phyloP scores from a whole-genome alignment of 306 rosid genomes.

The Acacia acuminata region DNA sequence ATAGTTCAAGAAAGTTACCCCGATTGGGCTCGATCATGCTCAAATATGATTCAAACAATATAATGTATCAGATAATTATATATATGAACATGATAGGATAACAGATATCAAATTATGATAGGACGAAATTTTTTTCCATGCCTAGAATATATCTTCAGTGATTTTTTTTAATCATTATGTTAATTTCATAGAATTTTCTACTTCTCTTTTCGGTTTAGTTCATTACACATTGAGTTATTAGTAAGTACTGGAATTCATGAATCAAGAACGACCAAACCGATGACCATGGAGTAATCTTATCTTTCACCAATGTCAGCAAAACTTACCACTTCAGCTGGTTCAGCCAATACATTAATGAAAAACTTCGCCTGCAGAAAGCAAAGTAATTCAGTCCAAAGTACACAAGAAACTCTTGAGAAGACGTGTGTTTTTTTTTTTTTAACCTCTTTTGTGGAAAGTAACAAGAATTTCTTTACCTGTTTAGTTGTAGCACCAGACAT shows the following conservation, averaged over 20 bases:
- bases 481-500: conserved; percentile 95
- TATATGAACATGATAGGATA: neutral
- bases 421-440: neutral
- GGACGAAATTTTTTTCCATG: neutral
- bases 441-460: neutral
- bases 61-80: neutral
- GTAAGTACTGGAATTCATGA: conserved; percentile 5
- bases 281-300: neutral
- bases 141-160: neutral
- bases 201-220: conserved; percentile 21
- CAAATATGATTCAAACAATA: neutral
- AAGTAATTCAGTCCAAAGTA: conserved; percentile 3
- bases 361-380: conserved; percentile 82
- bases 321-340: conserved; percentile 96
- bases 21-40: neutral
- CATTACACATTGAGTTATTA: neutral
- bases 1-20: neutral
- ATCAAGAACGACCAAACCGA: conserved; percentile 12
- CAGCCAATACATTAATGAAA: conserved; percentile 94
- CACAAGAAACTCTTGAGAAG: conserved; percentile 8
- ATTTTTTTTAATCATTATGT: neutral
- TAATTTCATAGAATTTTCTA: neutral
- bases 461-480: conserved; percentile 55
- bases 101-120: neutral
- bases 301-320: conserved; percentile 17